Conservation (phyloP, 805 yeast species). For the Candida arabinofermentans region DNA sequence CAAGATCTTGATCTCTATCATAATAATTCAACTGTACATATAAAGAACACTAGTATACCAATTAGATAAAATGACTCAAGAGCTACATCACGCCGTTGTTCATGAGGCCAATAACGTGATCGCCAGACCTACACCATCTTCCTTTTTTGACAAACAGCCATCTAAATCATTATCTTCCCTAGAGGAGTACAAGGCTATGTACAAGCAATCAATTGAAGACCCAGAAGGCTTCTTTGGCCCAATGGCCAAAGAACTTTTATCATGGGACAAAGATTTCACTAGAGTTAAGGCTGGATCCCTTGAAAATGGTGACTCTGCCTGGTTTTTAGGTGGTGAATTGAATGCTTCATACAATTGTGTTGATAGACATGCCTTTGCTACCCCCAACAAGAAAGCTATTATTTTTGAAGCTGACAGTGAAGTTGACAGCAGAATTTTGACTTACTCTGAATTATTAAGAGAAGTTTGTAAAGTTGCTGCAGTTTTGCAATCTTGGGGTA, state of each 20-base stretch:
- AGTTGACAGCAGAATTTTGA: conserved; percentile 53
- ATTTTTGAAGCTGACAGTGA: conserved; percentile 83
- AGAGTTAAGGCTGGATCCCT: conserved; percentile 62
- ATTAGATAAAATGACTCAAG: conserved; percentile 23
- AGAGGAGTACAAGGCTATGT: conserved; percentile 65
- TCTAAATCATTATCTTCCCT: conserved; percentile 53
- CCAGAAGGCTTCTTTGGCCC: conserved; percentile 81
- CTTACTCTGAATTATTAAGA: conserved; percentile 67
- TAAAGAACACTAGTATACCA: background rate
- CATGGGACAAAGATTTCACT: conserved; percentile 78
- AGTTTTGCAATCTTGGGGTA: conserved; percentile 62
- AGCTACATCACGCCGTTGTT: conserved; percentile 41
- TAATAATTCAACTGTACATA: background rate
- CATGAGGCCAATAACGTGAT: conserved; percentile 56
- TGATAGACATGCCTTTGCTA: conserved; percentile 71
- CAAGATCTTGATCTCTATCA: background rate
- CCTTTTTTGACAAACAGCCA: conserved; percentile 58
- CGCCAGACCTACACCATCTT: conserved; percentile 49
- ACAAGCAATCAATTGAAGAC: conserved; percentile 69
- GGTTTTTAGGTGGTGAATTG: conserved; percentile 92
- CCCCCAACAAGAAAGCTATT: conserved; percentile 71
- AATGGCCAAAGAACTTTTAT: conserved; percentile 64
- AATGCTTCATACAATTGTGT: conserved; percentile 83
- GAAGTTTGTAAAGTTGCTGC: conserved; percentile 68
- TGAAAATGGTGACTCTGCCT: conserved; percentile 76